A percentile compares a stretch with the other conserved stretches of the same genome.
phyloP scores from a whole-genome alignment of 345 rosid genomes.

The Aegle marmelos region DNA sequence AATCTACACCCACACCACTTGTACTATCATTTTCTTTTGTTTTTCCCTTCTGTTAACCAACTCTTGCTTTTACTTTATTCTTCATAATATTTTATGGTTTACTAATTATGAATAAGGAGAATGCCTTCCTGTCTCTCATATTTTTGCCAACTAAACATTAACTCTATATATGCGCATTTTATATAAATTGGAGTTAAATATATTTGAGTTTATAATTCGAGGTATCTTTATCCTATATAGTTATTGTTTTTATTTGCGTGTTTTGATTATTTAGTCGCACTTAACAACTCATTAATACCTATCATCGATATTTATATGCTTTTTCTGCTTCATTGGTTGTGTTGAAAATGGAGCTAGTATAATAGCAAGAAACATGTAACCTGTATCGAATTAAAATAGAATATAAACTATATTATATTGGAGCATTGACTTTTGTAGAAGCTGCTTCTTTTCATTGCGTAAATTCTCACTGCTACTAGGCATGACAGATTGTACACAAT shows the following conservation, averaged over 20 bases:
- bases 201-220: no score
- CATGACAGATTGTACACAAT: not conserved
- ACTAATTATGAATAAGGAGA: no score
- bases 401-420: not conserved
- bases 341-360: not conserved
- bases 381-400: not conserved
- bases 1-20: not conserved
- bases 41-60: not conserved
- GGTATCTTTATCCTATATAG: no score
- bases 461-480: not conserved
- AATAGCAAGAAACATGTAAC: not conserved
- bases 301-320: no score
- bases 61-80: not conserved
- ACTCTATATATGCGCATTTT: no score
- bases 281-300: no score
- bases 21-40: not conserved
- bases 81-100: no score
- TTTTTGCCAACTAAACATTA: no score
- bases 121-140: no score
- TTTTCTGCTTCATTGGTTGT: not conserved
- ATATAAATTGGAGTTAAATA: no score
- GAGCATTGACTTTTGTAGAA: constrained; percentile 4
- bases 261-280: no score
- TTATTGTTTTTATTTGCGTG: no score
- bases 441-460: not conserved